A percentile compares a stretch with the other conserved stretches of the same genome.
Evolutionary conservation across 805 yeast species (phyloP).

Genomic region (Ogataea wickerhamii): DNA sequence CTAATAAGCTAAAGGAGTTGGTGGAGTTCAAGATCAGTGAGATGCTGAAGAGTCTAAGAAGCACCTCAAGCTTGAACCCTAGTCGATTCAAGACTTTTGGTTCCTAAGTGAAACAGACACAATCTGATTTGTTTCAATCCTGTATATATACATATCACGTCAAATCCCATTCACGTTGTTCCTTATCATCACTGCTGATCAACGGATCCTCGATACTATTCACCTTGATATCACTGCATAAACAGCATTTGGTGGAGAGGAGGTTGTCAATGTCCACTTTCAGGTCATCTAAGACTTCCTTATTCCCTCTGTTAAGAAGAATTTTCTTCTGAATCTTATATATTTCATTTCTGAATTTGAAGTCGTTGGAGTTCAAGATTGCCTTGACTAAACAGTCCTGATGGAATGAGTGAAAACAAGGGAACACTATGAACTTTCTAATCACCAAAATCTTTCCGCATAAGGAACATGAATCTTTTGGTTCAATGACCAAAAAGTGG

Average conservation of each 20-base stretch:
- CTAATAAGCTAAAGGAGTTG: conserved; percentile 61
- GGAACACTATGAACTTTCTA: conserved; percentile 74
- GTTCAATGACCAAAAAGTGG: conserved; percentile 65
- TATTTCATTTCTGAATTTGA: conserved; percentile 59
- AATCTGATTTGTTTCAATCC: not conserved
- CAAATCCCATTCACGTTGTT: conserved; percentile 47
- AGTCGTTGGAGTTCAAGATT: conserved; percentile 61
- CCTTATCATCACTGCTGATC: conserved; percentile 37
- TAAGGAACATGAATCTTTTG: conserved; percentile 76
- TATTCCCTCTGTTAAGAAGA: conserved; percentile 34
- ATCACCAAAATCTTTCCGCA: conserved; percentile 70
- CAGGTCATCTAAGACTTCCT: conserved; percentile 28
- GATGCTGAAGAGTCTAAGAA: conserved; percentile 37
- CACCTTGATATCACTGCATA: conserved; percentile 74
- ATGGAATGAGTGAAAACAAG: conserved; percentile 89
- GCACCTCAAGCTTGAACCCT: conserved; percentile 12
- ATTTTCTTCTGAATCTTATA: conserved; percentile 48
- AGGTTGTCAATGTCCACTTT: conserved; percentile 53
- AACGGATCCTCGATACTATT: conserved; percentile 65
- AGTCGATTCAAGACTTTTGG: conserved; percentile 19
- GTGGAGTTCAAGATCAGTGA: conserved; percentile 61
- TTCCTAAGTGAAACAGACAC: not conserved
- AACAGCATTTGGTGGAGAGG: conserved; percentile 60
- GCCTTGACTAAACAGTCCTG: conserved; percentile 75
- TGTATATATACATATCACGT: conserved; percentile 12